Conservation (phyloP, 2,329 filamentous ascomycete species). For the Venturia nashicola region DNA sequence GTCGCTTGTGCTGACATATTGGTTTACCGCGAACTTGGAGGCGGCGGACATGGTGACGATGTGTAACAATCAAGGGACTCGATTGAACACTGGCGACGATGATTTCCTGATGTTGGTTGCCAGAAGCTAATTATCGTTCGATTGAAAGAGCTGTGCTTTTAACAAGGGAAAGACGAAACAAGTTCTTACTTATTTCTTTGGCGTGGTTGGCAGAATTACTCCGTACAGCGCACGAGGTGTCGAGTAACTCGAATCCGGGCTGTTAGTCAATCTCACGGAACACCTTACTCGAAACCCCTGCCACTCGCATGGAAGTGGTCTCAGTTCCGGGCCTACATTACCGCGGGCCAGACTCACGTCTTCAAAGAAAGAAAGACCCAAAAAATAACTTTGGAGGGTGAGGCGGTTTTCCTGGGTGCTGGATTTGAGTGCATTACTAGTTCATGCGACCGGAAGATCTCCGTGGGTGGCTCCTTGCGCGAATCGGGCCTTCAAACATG, state of each 20-base stretch:
- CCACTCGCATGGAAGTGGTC: background rate
- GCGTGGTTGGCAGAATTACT: no score
- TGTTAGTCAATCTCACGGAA: background rate
- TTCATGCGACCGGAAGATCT: background rate
- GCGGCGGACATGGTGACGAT: slow-evolving; percentile 9
- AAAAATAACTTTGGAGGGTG: background rate
- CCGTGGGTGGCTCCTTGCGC: no score
- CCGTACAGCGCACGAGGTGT: no score
- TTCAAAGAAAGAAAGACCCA: background rate
- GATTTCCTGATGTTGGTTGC: no score
- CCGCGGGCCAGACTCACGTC: background rate
- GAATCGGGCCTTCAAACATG: background rate
- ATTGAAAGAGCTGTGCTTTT: no score
- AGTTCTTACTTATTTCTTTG: no score
- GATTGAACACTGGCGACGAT: no score
- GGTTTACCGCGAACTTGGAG: slow-evolving; percentile 10
- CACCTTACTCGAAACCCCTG: background rate
- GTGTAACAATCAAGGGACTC: no score
- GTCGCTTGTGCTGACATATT: slow-evolving; percentile 12
- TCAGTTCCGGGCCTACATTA: no score
- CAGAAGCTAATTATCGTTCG: no score
- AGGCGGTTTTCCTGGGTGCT: background rate
- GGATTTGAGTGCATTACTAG: background rate
- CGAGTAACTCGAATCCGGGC: no score
- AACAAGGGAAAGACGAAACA: no score